Conservation (phyloP, 768 basidiomycete genomes). For the Porphyrellus cyaneotinctus region DNA sequence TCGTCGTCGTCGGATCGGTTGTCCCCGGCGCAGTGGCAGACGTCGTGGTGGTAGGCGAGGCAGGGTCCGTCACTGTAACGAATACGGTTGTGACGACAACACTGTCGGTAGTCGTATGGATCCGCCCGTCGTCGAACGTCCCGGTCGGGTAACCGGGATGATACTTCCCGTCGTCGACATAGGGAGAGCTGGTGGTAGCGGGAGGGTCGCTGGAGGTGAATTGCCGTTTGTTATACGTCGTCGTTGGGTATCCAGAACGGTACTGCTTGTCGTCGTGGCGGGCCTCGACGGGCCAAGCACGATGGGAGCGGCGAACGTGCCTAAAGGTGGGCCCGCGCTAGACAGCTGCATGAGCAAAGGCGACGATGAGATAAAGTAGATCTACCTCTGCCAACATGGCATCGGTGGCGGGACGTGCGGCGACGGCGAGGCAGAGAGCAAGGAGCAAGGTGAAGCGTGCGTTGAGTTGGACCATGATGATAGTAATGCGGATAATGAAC, state of each 20-base stretch:
- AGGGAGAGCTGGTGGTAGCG: neutral
- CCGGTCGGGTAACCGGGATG: conserved; percentile 20
- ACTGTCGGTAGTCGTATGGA: neutral
- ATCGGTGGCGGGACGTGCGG: conserved; percentile 11
- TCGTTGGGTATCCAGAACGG: conserved; percentile 20
- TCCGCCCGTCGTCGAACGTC: conserved; percentile 16
- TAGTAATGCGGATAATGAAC: conserved; percentile 27
- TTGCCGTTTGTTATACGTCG: conserved; percentile 1
- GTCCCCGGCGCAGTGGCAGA: neutral
- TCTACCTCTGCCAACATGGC: conserved; percentile 10
- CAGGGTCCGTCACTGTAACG: neutral
- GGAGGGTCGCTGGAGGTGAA: neutral
- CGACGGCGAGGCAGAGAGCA: conserved; percentile 24
- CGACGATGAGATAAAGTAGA: neutral
- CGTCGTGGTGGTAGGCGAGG: neutral
- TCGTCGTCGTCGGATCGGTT: neutral
- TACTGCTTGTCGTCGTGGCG: conserved; percentile 21
- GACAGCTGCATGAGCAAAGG: conserved; percentile 3
- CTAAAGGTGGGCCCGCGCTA: conserved; percentile 7
- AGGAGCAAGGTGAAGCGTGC: conserved; percentile 29
- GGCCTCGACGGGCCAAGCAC: conserved; percentile 3
- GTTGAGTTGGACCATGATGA: conserved; percentile 28
- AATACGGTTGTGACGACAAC: conserved; percentile 5
- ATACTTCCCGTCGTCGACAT: conserved; percentile 15
- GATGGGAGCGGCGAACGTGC: conserved; percentile 16